Percentiles rank a stretch among this genome's conserved stretches.
phyloP scores from a whole-genome alignment of 306 rosid genomes.

The Lotus japonicus region DNA sequence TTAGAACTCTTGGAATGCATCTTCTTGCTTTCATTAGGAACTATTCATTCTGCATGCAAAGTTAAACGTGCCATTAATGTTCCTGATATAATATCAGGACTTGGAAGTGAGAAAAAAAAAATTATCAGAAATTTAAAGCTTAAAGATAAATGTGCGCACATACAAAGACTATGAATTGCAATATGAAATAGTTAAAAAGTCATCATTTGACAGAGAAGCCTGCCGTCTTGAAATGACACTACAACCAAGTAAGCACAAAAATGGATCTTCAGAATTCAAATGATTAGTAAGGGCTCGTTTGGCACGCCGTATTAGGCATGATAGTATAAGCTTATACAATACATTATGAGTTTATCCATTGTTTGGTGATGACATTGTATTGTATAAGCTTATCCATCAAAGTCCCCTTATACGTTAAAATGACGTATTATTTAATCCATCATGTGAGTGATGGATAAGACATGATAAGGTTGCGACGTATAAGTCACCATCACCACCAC shows the following conservation, averaged over 20 bases:
- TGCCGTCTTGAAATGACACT: background rate
- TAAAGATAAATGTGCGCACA: background rate
- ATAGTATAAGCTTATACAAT: too few relatives aligned
- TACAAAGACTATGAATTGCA: background rate
- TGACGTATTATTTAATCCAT: too few relatives aligned
- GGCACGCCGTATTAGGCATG: too few relatives aligned
- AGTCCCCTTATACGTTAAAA: too few relatives aligned
- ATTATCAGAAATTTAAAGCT: background rate
- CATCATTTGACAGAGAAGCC: background rate
- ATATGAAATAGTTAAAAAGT: background rate
- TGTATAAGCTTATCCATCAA: too few relatives aligned
- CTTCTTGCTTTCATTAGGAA: background rate
- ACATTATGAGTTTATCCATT: too few relatives aligned
- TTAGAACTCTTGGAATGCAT: background rate
- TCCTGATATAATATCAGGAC: background rate
- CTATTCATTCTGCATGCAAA: conserved; percentile 17
- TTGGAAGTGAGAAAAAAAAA: background rate
- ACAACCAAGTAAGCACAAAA: background rate
- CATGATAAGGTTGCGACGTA: too few relatives aligned
- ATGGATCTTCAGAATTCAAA: background rate
- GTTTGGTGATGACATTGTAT: too few relatives aligned
- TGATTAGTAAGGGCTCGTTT: background rate
- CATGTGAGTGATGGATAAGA: too few relatives aligned
- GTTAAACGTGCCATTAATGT: too few relatives aligned
- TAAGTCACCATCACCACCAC: too few relatives aligned